These are phyloP conservation scores for Wallacemonas rigidus DNA, from an alignment of 208 protist species.

Conservation along the genomic window DNA sequence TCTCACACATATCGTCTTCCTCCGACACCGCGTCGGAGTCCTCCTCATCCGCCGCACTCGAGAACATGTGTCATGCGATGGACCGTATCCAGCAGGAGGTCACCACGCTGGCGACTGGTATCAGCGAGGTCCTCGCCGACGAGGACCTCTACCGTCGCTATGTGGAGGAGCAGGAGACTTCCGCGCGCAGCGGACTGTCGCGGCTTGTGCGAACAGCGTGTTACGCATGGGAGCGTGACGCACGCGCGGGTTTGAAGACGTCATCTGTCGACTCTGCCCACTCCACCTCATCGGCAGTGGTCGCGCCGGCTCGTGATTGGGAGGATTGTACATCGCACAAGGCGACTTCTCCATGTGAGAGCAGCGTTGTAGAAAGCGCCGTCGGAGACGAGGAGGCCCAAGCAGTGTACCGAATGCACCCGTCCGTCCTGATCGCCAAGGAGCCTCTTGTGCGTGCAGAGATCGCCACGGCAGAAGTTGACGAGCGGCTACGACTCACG, in stretches of 20 bases:
- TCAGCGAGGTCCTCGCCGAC: slow-evolving; percentile 20
- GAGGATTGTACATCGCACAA: too few relatives aligned
- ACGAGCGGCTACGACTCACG: slow-evolving; percentile 12
- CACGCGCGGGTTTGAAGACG: too few relatives aligned
- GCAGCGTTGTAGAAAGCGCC: not conserved
- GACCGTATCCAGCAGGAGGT: not conserved
- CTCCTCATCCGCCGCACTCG: not conserved
- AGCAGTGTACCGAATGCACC: not conserved
- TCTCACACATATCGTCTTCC: slow-evolving; percentile 5
- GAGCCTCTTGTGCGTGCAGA: slow-evolving; percentile 14
- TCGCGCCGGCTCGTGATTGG: too few relatives aligned
- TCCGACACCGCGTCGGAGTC: slow-evolving; percentile 1
- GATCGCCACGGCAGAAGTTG: slow-evolving; percentile 12
- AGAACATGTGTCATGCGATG: slow-evolving; percentile 2
- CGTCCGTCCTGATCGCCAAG: slow-evolving; percentile 16
- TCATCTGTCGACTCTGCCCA: too few relatives aligned
- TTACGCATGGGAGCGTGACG: not conserved
- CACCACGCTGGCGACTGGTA: not conserved
- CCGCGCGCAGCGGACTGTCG: slow-evolving; percentile 1
- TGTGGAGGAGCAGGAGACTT: slow-evolving; percentile 17
- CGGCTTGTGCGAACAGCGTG: not conserved
- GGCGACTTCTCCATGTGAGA: too few relatives aligned
- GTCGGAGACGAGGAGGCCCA: slow-evolving; percentile 9
- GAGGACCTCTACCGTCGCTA: slow-evolving; percentile 19
- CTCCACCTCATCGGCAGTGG: not conserved